These are phyloP conservation scores for Volutella citrinella DNA, from an alignment of 2,329 filamentous ascomycete species.

Conservation along the genomic window DNA sequence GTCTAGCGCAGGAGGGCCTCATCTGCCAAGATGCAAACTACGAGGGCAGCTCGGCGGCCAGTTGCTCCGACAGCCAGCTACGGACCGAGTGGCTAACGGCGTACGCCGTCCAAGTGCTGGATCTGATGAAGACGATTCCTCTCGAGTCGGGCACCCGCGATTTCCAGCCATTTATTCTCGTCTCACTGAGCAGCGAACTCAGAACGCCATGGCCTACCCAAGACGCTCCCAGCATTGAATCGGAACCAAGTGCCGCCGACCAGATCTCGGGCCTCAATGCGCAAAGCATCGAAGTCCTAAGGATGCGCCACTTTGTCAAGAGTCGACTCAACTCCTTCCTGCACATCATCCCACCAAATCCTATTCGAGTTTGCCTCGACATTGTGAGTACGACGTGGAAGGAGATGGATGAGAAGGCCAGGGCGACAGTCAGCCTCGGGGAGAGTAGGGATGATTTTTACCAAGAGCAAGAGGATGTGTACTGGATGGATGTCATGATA, in stretches of 20 bases:
- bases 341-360: constrained; percentile 1
- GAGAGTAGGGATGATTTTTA: no score
- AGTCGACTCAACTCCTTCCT: constrained; percentile 3
- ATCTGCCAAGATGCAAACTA: constrained; percentile 26
- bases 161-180: constrained; percentile 14
- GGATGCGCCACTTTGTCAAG: constrained; percentile 3
- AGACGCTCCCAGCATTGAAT: no score
- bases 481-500: constrained; percentile 43
- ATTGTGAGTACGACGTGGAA: constrained; percentile 12
- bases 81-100: constrained; percentile 9
- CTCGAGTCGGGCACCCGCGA: constrained; percentile 12
- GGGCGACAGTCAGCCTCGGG: no score
- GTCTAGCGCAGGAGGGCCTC: no score
- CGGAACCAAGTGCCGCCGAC: not conserved
- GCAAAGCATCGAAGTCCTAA: constrained; percentile 1
- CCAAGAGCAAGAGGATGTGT: constrained; percentile 33
- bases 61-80: no score
- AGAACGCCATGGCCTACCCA: constrained; percentile 1
- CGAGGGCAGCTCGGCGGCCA: constrained; percentile 4
- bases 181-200: constrained; percentile 10
- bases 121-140: constrained; percentile 7
- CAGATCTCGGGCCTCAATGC: not conserved
- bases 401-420: constrained; percentile 31
- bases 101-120: constrained; percentile 6
- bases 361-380: not conserved